Percentiles rank a stretch among this genome's conserved stretches.
Conservation (phyloP, 257 asterid genomes). For the Striga asiatica region DNA sequence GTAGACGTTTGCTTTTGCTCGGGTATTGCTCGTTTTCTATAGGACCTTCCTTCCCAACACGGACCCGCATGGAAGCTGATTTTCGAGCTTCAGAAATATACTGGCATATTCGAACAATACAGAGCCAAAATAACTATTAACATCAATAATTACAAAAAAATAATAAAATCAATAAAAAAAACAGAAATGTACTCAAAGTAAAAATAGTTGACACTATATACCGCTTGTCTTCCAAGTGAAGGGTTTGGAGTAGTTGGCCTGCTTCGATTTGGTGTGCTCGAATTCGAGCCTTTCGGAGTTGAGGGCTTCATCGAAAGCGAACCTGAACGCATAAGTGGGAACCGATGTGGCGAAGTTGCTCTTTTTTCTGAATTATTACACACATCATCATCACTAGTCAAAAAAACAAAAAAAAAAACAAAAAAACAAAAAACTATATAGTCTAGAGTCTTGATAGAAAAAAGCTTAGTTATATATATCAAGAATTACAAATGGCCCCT, state of each 20-base stretch:
- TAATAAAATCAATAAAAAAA: no score
- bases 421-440: no score
- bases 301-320: conserved; percentile 52
- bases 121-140: conserved; percentile 8
- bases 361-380: conserved; percentile 48
- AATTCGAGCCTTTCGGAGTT: conserved; percentile 58
- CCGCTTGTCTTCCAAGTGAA: conserved; percentile 48
- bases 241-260: no score
- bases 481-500: background rate
- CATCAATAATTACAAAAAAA: background rate
- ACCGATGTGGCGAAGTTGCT: conserved; percentile 69
- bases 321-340: conserved; percentile 74
- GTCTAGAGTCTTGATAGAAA: no score
- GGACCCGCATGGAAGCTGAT: conserved; percentile 78
- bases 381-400: no score
- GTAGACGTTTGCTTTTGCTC: conserved; percentile 85
- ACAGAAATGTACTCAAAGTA: no score
- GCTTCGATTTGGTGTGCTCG: no score
- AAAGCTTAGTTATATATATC: no score
- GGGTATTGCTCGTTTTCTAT: conserved; percentile 47
- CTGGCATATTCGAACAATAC: conserved; percentile 25
- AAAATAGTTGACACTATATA: no score
- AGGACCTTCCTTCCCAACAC: conserved; percentile 44
- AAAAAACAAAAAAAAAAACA: no score
- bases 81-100: conserved; percentile 57